Percentiles rank a stretch among this genome's conserved stretches.
These are phyloP conservation scores for Phalaenopsis aphrodite DNA, from an alignment of 106 monocot species.

Conservation along the genomic window DNA sequence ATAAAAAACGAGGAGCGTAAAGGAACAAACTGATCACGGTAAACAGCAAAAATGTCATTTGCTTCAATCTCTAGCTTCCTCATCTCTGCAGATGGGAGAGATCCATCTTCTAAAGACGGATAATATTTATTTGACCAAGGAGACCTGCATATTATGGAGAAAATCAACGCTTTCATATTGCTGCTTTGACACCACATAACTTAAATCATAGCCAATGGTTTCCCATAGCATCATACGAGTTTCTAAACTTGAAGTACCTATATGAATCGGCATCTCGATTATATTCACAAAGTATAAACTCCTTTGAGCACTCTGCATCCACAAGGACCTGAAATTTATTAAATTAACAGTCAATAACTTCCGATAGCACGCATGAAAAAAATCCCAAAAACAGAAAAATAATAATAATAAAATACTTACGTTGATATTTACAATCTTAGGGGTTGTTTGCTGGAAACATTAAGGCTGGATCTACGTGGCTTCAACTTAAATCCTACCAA, in stretches of 20 bases:
- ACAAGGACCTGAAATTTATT: constrained; percentile 35
- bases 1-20: constrained; percentile 17
- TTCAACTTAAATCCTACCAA: no score
- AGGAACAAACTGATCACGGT: constrained; percentile 94
- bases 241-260: constrained; percentile 28
- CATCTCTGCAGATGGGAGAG: constrained; percentile 61
- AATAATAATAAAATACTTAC: not conserved
- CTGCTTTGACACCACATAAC: not conserved
- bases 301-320: constrained; percentile 60
- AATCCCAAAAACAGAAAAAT: not conserved
- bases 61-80: constrained; percentile 92
- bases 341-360: not conserved
- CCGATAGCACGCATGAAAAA: not conserved
- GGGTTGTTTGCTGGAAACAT: no score
- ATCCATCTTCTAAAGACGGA: constrained; percentile 80
- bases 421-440: not conserved
- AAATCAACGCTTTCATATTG: not conserved
- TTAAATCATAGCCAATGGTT: not conserved
- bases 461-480: no score
- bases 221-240: no score
- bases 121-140: constrained; percentile 94
- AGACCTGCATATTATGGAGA: constrained; percentile 41
- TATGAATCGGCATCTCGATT: constrained; percentile 98
- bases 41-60: constrained; percentile 82
- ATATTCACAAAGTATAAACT: constrained; percentile 94